Conservation (phyloP, 1,284 basidiomycete genomes). For the Kwoniella shivajii region DNA sequence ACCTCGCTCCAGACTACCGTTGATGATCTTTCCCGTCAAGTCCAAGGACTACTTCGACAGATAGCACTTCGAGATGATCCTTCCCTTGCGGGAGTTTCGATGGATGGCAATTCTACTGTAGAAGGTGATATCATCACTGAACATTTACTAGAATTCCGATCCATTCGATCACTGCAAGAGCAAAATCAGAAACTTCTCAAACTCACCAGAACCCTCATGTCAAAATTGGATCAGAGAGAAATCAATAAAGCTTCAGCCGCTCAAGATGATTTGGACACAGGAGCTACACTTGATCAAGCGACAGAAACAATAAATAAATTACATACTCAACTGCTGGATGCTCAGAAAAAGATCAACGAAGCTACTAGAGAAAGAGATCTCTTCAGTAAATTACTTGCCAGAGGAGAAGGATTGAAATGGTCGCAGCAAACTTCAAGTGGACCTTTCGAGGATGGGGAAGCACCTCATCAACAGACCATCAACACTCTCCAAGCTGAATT, state of each 20-base stretch:
- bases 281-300: constrained; percentile 79
- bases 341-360: constrained; percentile 72
- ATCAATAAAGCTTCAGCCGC: constrained; percentile 65
- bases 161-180: constrained; percentile 75
- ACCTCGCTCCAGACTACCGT: constrained; percentile 73
- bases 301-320: constrained; percentile 80
- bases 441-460: constrained; percentile 23
- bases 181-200: constrained; percentile 88
- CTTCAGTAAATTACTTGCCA: constrained; percentile 69
- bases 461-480: constrained; percentile 32
- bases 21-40: constrained; percentile 82
- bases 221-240: constrained; percentile 76
- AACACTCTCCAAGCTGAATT: constrained; percentile 55
- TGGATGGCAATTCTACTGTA: constrained; percentile 59
- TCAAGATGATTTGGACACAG: constrained; percentile 63
- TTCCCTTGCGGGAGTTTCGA: constrained; percentile 69
- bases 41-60: constrained; percentile 76
- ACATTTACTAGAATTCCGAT: constrained; percentile 84
- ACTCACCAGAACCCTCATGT: constrained; percentile 76
- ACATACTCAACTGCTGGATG: constrained; percentile 68
- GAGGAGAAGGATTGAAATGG: constrained; percentile 47
- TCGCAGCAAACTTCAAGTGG: constrained; percentile 15
- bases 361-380: constrained; percentile 86
- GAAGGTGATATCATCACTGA: constrained; percentile 82
- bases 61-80: constrained; percentile 80